Percentiles rank a stretch among this genome's conserved stretches.
Evolutionary conservation across 129 eudicot genomes (phyloP).

Genomic region (Mikania micrantha): DNA sequence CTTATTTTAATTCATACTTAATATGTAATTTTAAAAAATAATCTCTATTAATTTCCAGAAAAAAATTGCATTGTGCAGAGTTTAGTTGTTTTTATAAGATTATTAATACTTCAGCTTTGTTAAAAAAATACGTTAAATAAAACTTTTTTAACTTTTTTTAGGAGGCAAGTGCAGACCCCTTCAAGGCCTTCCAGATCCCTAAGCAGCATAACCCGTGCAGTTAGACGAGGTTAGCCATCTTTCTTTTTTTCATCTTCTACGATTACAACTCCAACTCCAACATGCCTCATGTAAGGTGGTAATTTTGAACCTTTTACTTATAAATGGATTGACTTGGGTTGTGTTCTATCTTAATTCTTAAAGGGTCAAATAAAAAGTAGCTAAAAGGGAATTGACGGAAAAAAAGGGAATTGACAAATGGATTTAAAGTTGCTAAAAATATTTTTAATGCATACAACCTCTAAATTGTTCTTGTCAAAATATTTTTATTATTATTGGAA

Average conservation of each 20-base stretch:
- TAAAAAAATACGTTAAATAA: neutral
- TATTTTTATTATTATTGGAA: no score
- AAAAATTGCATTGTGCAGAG: neutral
- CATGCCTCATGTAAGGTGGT: neutral
- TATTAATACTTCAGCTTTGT: neutral
- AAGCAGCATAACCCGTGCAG: conserved; percentile 80
- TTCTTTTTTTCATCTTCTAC: neutral
- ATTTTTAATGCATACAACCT: no score
- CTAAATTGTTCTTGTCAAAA: no score
- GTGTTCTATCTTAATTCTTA: neutral
- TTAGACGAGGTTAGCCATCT: conserved; percentile 58
- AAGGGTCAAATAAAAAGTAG: neutral
- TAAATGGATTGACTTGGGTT: neutral
- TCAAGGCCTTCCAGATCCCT: conserved; percentile 83
- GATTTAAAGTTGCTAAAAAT: neutral
- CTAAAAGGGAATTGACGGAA: neutral
- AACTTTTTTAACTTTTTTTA: conserved; percentile 15
- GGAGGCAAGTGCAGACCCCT: conserved; percentile 88
- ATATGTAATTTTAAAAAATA: neutral
- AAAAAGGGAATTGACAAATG: neutral
- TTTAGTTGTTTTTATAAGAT: neutral
- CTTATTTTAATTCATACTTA: neutral
- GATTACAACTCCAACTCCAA: neutral
- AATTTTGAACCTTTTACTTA: neutral
- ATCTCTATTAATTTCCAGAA: neutral